Percentiles rank a stretch among this genome's conserved stretches.
These are phyloP conservation scores for Punctularia strigosozonata DNA, from an alignment of 768 basidiomycete genomes.

Conservation along the genomic window DNA sequence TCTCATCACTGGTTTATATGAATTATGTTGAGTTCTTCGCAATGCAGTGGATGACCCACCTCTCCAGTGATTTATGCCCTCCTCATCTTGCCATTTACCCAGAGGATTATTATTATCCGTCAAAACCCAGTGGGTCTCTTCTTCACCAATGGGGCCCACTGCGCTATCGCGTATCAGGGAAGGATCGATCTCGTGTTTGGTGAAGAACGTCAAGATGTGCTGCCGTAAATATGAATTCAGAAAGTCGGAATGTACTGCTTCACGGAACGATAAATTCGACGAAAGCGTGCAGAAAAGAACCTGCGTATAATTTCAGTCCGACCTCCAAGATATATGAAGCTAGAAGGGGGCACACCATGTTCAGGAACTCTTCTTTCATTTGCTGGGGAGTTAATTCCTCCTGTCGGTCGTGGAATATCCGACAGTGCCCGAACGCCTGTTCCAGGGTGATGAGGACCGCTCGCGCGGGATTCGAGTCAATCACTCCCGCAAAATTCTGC, in stretches of 20 bases:
- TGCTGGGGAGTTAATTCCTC: constrained; percentile 32
- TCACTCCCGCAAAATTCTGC: constrained; percentile 78
- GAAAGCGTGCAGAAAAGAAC: constrained; percentile 75
- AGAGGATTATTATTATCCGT: constrained; percentile 54
- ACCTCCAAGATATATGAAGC: background rate
- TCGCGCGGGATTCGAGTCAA: constrained; percentile 47
- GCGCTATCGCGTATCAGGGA: constrained; percentile 12
- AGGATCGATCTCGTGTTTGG: constrained; percentile 42
- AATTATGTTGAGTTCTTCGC: no score
- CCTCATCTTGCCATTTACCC: constrained; percentile 51
- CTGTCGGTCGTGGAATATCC: constrained; percentile 69
- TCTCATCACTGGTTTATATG: background rate
- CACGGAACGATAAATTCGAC: constrained; percentile 42
- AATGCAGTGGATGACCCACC: constrained; percentile 38
- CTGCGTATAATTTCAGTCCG: constrained; percentile 23
- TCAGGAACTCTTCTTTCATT: constrained; percentile 44
- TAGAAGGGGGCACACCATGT: constrained; percentile 55
- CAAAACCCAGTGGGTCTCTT: constrained; percentile 37
- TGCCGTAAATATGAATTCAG: constrained; percentile 58
- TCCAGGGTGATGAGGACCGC: constrained; percentile 63
- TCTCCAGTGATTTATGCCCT: constrained; percentile 66
- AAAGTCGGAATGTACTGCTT: constrained; percentile 42
- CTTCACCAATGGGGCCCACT: constrained; percentile 18
- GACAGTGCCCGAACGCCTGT: constrained; percentile 63
- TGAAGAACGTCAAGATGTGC: constrained; percentile 40